Base-by-base conservation (phyloP, 192 early-diverging fungal genomes). In the Coemansia sp. region DNA sequence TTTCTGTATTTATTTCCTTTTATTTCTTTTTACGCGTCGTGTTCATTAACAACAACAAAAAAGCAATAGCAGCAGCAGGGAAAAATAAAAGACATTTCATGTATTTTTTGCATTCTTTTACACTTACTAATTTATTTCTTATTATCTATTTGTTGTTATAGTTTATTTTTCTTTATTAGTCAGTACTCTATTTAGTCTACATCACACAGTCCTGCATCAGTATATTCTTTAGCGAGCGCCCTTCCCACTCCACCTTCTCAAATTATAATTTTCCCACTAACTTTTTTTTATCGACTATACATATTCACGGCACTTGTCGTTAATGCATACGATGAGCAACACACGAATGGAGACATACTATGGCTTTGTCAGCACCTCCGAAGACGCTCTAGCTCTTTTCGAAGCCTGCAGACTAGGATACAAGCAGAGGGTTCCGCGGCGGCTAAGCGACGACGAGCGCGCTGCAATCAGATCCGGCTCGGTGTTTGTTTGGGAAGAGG, bases 401-500 rank as follows among this genome's bases (percentile, higher is more conserved):
- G 93, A 95, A 81, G 94, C 94, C 4, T 94, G 91, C 55, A 88
- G 92, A 34, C 60, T 86, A 16, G 86, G 88, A 22, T 82, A 84
- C 55, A 84, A 93, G 57, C 82, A 86, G 58, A 81, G 91, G 19
- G 87, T 94, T 19, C 91, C 89, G 48, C 84, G 94, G 18, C 82
- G 94, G 28, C 77, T 95, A 18, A 88, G 90, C 35, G 91, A 93
- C 29, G 87, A 85, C 20, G 94, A 95, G 80, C 86, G 92, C 42
- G 83, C 83, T 18, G 81, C 85, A 48, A 91, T 95, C 55, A 78
- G 84, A 46, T 93, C 94, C 1, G 92, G 92, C 1, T 90, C 92
- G 6, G 87, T 94, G 25, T 95, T 93, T 81, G 88, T 90, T 36
- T 95, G 93, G 88, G 91, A 93, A 67, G 94, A 95, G 76, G 76